Base-by-base conservation (phyloP, 306 rosid genomes). In the Comarum palustre region DNA sequence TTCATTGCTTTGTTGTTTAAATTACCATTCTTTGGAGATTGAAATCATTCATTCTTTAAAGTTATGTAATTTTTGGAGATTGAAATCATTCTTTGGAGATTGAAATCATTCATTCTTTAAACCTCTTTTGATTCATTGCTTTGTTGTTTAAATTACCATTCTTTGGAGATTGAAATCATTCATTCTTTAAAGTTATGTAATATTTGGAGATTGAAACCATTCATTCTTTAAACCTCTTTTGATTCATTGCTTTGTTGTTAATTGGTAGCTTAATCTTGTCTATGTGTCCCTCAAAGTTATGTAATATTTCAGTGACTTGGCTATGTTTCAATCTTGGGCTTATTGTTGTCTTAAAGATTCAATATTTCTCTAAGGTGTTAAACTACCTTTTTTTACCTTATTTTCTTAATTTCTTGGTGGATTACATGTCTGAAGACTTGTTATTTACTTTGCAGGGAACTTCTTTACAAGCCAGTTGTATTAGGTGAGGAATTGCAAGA, bases 401-500 rank as follows among this genome's bases (percentile, higher is more conserved):
- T 29, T 29, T 29, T 29, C 31, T 1, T 9, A 32, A 17, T 4
- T 29, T 55, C 17, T 55, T 19, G 29, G 20, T 11, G 17, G 6
- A 13, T 24, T 13, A 20, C 64, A 54, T 36, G 16, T 54, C 74
- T 52, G 36, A 69, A 51, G n/a, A 42, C n/a, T 9, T 3, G 51
- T 50, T 61, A 17, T 32, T 69, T 69, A 32, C 62, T 50, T 32
- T 87, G 84, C 93, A 92, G 98, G 88, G 97, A 93, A 83, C 86
- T 93, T 68, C 78, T 93, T 39, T 80, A 84, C 91, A 93, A 93
- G 87, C 98, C 98, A 34, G 83, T 90, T 73, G 98, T 90, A 42
- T 88, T 93, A 58, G 73, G 98, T 90, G 83, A 89, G 92, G 2
- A 52, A 70, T 22, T 24, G 6, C 6, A 24, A 29, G 34, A 58